phyloP scores from a whole-genome alignment of 23 red algal species.

The Agarophyton chilense region DNA sequence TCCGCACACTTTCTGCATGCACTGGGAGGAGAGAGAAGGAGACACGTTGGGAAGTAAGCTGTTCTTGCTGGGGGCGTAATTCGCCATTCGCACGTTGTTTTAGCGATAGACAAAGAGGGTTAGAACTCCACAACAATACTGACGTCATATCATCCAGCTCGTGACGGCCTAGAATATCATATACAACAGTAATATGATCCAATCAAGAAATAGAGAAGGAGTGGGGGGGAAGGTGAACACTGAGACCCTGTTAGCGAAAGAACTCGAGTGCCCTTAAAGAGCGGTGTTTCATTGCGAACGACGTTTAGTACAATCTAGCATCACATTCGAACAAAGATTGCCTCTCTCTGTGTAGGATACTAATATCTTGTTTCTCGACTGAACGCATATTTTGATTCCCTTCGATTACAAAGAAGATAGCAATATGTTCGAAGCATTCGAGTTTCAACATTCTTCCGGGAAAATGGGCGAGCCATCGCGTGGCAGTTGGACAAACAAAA shows the following conservation, averaged over 20 bases:
- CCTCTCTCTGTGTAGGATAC: too few species aligned
- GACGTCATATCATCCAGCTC: neutral
- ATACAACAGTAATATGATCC: neutral
- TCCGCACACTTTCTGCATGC: too few species aligned
- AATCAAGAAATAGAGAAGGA: neutral
- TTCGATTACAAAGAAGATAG: neutral
- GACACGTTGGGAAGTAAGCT: too few species aligned
- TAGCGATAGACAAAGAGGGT: neutral
- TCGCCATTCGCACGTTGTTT: too few species aligned
- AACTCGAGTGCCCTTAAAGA: neutral
- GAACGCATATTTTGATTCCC: too few species aligned
- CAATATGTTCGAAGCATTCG: neutral
- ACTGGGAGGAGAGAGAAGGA: too few species aligned
- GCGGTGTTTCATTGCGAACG: neutral
- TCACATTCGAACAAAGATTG: neutral
- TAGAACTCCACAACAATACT: neutral
- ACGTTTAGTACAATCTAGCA: neutral
- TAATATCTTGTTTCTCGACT: too few species aligned
- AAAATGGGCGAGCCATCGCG: neutral
- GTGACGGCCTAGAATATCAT: neutral
- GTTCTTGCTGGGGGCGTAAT: too few species aligned
- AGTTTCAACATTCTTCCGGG: too few species aligned
- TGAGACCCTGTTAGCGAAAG: neutral
- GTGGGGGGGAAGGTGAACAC: neutral
- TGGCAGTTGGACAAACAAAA: neutral